Percentiles rank a stretch among this genome's conserved stretches.
These are phyloP conservation scores for Dioszegia aurantiaca DNA, from an alignment of 768 basidiomycete genomes.

Conservation along the genomic window DNA sequence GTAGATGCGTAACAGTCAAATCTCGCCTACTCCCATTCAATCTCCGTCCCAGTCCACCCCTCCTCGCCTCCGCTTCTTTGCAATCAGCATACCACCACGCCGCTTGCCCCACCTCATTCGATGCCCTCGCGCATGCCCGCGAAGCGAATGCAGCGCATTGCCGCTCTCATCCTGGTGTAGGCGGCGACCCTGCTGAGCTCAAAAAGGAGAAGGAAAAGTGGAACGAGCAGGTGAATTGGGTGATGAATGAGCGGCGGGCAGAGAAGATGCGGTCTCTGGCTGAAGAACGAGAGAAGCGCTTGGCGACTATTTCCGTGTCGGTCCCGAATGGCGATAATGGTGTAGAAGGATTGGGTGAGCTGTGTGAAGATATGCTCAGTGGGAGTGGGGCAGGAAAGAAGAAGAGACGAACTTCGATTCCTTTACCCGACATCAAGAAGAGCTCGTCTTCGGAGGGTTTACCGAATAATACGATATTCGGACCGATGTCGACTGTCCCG, in stretches of 20 bases:
- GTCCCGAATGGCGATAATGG: conserved; percentile 4
- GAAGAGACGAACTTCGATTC: conserved; percentile 18
- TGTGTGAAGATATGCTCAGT: neutral
- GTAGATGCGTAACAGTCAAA: conserved; percentile 34
- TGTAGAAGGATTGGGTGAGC: conserved; percentile 9
- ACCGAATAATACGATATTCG: conserved; percentile 1
- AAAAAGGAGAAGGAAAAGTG: conserved; percentile 42
- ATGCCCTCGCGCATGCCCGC: conserved; percentile 29
- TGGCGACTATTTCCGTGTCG: conserved; percentile 23
- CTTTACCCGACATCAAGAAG: conserved; percentile 5
- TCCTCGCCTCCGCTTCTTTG: conserved; percentile 26
- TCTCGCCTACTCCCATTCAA: conserved; percentile 36
- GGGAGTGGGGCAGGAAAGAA: conserved; percentile 18
- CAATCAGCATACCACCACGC: conserved; percentile 43
- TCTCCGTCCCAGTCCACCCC: conserved; percentile 36
- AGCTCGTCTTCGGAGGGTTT: neutral
- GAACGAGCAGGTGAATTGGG: conserved; percentile 46
- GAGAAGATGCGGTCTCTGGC: conserved; percentile 37
- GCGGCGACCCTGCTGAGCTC: conserved; percentile 20
- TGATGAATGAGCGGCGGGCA: conserved; percentile 42
- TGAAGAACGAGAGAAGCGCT: conserved; percentile 37
- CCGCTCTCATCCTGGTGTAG: conserved; percentile 39
- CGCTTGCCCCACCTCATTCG: conserved; percentile 27
- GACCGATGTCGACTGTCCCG: conserved; percentile 19
- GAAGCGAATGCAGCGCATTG: conserved; percentile 34